Evolutionary conservation across 1,284 basidiomycete species (phyloP).

Genomic region (Singerocomus inundabilis): DNA sequence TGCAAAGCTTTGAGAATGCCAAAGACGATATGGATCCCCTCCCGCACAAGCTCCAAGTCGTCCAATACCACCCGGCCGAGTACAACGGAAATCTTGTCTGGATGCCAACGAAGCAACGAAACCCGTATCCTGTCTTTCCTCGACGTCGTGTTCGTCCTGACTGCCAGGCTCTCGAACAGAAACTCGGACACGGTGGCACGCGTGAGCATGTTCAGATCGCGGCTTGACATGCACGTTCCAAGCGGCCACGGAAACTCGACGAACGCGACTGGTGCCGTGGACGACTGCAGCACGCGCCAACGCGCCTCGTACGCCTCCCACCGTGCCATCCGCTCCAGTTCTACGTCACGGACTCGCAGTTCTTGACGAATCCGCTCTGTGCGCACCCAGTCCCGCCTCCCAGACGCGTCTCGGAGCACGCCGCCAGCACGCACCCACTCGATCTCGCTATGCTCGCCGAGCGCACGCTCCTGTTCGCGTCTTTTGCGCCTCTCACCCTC

Average conservation of each 20-base stretch:
- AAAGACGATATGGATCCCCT: constrained; percentile 37
- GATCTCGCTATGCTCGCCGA: constrained; percentile 45
- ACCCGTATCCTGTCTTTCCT: constrained; percentile 54
- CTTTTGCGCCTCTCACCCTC: constrained; percentile 24
- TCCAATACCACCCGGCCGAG: constrained; percentile 48
- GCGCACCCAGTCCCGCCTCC: constrained; percentile 48
- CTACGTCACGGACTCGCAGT: constrained; percentile 22
- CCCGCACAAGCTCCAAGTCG: constrained; percentile 49
- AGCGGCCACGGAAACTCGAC: constrained; percentile 63
- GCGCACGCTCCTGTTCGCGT: constrained; percentile 31
- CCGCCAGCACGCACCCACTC: constrained; percentile 61
- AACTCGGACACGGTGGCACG: constrained; percentile 49
- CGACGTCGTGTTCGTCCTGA: constrained; percentile 41
- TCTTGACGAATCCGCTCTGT: constrained; percentile 37
- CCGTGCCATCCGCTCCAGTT: constrained; percentile 22
- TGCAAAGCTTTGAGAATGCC: constrained; percentile 29
- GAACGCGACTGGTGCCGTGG: constrained; percentile 33
- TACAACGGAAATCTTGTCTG: constrained; percentile 61
- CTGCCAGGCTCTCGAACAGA: constrained; percentile 47
- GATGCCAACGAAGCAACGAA: constrained; percentile 69
- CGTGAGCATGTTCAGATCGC: constrained; percentile 39
- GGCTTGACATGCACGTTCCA: constrained; percentile 24
- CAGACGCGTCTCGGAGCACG: constrained; percentile 48
- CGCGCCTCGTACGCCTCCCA: constrained; percentile 53
- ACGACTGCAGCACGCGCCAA: constrained; percentile 42